Base-by-base conservation (phyloP, 2,329 filamentous ascomycete species). In the Verticillium tricorpus region DNA sequence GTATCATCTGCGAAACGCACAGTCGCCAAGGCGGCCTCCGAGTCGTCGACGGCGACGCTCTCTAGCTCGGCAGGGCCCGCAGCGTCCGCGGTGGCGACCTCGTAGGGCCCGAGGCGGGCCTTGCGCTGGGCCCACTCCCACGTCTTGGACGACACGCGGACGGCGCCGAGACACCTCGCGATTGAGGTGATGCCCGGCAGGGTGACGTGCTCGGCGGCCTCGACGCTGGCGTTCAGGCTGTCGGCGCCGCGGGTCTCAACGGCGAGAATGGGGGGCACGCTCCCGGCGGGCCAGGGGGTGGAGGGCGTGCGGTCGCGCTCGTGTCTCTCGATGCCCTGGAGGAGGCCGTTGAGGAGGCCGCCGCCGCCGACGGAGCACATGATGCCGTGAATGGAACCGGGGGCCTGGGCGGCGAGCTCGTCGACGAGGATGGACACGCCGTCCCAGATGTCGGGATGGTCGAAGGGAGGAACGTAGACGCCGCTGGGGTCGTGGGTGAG, bases 281-380 rank as follows among this genome's bases (percentile, higher is more conserved):
- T 54, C 14, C 57, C 58, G 5, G 62, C 66, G 3, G 68, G 64
- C 77, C 70, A 76, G 60, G 67, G 72, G 1, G n/a, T 52, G 8
- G 12, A 25, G 14, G 19, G 17, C 17, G 34, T 17, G n/a, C 15
- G 32, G 56, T 25, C n/a, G 35, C 32, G 17, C 22, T 58, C 56
- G 32, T 39, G 19, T 52, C 77, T 73, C 69, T 88, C 82, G 31
- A 93, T 78, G 12, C 89, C 91, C 70, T 88, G 80, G 74, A 91
- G 85, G 61, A 96, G 77, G 5, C 92, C 92, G 69, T 89, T 90
- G 59, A 96, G 82, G 25, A 96, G 76, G 0, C 92, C 92, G n/a
- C 92, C 92, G 12, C 92, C 92, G 8, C 92, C 92, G 40, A 93
- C 90, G 63, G 83, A 89, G 74, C 90, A 94, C 56, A 95, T 83